These are phyloP conservation scores for Hippophae tibetana DNA, from an alignment of 306 rosid genomes.

Conservation along the genomic window DNA sequence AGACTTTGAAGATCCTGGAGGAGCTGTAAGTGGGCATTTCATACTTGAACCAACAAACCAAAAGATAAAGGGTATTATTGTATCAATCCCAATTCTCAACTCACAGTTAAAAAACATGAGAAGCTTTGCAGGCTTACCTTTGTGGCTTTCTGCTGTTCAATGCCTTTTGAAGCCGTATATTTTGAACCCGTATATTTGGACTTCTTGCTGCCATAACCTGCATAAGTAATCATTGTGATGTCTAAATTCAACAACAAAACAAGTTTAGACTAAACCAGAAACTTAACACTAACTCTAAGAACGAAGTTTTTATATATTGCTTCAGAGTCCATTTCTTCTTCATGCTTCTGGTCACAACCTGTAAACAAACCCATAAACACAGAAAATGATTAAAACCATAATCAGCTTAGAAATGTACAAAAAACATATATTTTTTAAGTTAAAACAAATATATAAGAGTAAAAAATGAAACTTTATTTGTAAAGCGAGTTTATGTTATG, in stretches of 20 bases:
- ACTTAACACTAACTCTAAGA: constrained; percentile 55
- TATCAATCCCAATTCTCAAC: background rate
- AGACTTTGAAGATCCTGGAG: constrained; percentile 56
- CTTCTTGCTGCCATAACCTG: constrained; percentile 98
- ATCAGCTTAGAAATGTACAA: no score
- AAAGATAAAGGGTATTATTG: background rate
- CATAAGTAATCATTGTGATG: constrained; percentile 12
- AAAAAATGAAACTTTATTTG: no score
- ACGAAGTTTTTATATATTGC: constrained; percentile 61
- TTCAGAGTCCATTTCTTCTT: constrained; percentile 68
- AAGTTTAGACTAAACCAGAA: constrained; percentile 14
- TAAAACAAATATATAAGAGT: no score
- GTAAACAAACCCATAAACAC: background rate
- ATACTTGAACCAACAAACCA: constrained; percentile 29
- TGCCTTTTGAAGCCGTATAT: constrained; percentile 51
- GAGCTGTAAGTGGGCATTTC: constrained; percentile 82
- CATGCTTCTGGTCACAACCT: constrained; percentile 91
- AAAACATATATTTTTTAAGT: no score
- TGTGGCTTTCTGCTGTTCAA: constrained; percentile 29
- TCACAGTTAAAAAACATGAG: background rate
- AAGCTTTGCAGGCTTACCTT: constrained; percentile 29
- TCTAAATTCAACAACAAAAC: constrained; percentile 1
- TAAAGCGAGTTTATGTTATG: no score
- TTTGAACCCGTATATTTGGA: constrained; percentile 63
- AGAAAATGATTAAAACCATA: no score